Base-by-base conservation (phyloP, 2,329 filamentous ascomycete genomes). In the Tolypocladium endophyticum region DNA sequence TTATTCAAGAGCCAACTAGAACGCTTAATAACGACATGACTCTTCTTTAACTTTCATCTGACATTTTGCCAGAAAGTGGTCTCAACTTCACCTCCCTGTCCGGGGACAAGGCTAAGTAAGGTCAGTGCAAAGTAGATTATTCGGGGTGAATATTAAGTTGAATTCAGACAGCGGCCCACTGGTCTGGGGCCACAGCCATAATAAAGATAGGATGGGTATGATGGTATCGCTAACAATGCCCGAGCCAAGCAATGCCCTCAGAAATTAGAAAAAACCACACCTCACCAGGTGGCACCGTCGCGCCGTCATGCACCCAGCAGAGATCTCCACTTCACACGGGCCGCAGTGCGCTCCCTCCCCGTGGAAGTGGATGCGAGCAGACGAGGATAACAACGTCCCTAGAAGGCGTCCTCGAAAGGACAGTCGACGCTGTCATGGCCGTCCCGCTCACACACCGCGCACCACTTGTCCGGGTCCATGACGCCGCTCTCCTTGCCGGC, bases 381-480 rank as follows among this genome's bases (percentile, higher is more conserved):
- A 25, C 33, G 41, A n/a, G 50, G 45, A 47, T 25, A 23, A 23
- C 38, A 33, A n/a, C n/a, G 54, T 53, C 41, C 59, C 72, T 77
- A 87, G 64, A 87, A 89, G 36, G 85, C 86, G 73, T 95, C 91
- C 75, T 96, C 92, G 73, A 96, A 89, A 16, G 92, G 92, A 74
- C 92, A 96, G 73, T 95, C 91, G 62, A 96, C 92, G 69, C 93
- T 97, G 74, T 97, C 90, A 72, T 99, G 94, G 18, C 94, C 94
- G 69, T 99, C 94, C 63, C 90, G 86, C 78, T 99, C 94, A 72
- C 94, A 99, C 53, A 97, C 80, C 20, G 94, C 94, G 74, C 94
- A 99, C 94, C 94, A 99, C 76, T 96, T 97, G 63, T 87, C 84
- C 59, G 87, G 84, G 68, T 97, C 91, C 64, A 93, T 80, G 55